phyloP scores from a whole-genome alignment of 225 moss, liverwort and hornwort genomes.

The Bryoerythrophyllum caledonicum region DNA sequence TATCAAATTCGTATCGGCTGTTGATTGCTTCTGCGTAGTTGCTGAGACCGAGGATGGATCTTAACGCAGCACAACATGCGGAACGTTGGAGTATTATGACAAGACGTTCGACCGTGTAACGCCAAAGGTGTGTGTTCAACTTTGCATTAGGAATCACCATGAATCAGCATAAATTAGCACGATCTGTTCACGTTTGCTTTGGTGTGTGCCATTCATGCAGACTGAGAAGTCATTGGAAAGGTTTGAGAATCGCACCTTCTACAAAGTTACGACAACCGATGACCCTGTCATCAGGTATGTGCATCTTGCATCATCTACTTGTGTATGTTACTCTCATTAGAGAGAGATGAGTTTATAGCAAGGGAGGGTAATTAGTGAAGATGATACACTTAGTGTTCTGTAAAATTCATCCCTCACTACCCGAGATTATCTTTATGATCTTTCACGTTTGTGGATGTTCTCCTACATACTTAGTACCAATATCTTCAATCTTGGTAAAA shows the following conservation, averaged over 20 bases:
- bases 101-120: conserved; percentile 93
- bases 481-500: no score
- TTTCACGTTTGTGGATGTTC: no score
- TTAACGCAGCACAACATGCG: conserved; percentile 82
- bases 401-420: no score
- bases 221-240: conserved; percentile 83
- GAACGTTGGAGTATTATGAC: conserved; percentile 90
- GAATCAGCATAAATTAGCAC: no score
- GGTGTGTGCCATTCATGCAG: conserved; percentile 3
- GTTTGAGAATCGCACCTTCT: conserved; percentile 89
- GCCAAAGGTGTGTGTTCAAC: conserved; percentile 66
- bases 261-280: conserved; percentile 96
- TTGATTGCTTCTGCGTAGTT: conserved; percentile 11
- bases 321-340: not conserved
- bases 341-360: no score
- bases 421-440: no score
- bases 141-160: not conserved
- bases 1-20: not conserved
- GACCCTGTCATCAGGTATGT: conserved; percentile 92
- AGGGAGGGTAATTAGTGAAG: no score
- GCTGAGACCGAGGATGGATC: conserved; percentile 14
- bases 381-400: no score
- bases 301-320: not conserved
- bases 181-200: conserved; percentile 11
- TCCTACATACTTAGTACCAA: no score